A percentile compares a stretch with the other conserved stretches of the same genome.
phyloP scores from a whole-genome alignment of 345 rosid genomes.

The Isatis tinctoria region DNA sequence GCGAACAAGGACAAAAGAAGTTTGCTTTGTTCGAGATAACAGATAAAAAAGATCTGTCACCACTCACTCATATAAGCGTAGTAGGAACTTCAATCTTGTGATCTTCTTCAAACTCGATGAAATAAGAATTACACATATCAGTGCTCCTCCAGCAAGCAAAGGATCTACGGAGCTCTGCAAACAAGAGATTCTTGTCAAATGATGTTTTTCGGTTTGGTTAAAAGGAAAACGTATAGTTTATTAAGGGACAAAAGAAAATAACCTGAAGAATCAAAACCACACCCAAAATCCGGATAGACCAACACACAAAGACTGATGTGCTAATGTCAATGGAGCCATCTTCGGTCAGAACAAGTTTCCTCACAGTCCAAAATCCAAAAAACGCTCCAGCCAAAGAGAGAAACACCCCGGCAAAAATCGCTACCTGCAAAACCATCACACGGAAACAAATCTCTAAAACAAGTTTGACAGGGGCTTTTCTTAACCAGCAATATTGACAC shows the following conservation, averaged over 20 bases:
- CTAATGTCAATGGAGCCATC: slow-evolving; percentile 79
- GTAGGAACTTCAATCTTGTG: slow-evolving; percentile 42
- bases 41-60: neutral
- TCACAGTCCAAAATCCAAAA: slow-evolving; percentile 94
- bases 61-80: slow-evolving; percentile 50
- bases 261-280: slow-evolving; percentile 82
- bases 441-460: neutral
- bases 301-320: slow-evolving; percentile 71
- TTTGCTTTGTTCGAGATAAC: neutral
- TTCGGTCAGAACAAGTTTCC: slow-evolving; percentile 70
- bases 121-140: slow-evolving; percentile 45
- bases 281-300: slow-evolving; percentile 73
- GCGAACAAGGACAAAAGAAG: neutral
- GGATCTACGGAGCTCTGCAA: slow-evolving; percentile 85
- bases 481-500: slow-evolving; percentile 6
- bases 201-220: neutral
- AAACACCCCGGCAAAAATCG: slow-evolving; percentile 66
- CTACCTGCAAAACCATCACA: slow-evolving; percentile 47
- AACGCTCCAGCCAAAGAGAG: slow-evolving; percentile 81
- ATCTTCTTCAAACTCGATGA: slow-evolving; percentile 45
- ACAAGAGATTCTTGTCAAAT: slow-evolving; percentile 13
- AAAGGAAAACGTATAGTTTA: neutral
- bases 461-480: neutral
- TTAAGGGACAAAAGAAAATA: neutral
- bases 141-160: slow-evolving; percentile 58